Percentiles rank a stretch among this genome's conserved stretches.
Conservation (phyloP, 1,284 basidiomycete species). For the Ustilago trichophora region DNA sequence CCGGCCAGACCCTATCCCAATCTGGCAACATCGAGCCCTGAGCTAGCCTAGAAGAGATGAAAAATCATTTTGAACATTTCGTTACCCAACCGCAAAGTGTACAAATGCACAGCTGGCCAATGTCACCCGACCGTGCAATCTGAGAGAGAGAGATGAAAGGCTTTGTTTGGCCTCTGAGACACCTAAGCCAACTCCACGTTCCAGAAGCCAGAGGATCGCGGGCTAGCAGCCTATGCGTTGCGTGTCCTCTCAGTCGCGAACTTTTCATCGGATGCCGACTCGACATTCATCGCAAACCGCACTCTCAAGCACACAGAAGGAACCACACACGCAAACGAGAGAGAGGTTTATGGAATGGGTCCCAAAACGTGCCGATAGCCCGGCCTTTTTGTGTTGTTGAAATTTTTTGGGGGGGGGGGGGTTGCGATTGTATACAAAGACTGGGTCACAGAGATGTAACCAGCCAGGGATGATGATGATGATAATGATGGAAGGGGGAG, state of each 20-base stretch:
- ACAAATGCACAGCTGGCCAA: no score
- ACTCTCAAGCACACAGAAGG: no score
- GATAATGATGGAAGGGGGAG: slow-evolving; percentile 9
- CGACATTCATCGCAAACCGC: no score
- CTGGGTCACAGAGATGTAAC: neutral
- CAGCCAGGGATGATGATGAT: slow-evolving; percentile 6
- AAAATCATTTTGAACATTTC: neutral
- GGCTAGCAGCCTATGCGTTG: no score
- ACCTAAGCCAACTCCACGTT: no score
- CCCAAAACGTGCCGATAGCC: slow-evolving; percentile 36
- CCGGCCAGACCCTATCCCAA: slow-evolving; percentile 76
- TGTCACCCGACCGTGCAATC: no score
- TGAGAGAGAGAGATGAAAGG: no score
- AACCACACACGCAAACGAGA: neutral
- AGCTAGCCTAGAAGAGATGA: neutral
- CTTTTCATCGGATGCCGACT: no score
- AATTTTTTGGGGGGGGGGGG: slow-evolving; percentile 14
- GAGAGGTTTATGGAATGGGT: slow-evolving; percentile 11
- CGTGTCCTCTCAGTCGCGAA: no score
- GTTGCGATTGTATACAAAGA: slow-evolving; percentile 32
- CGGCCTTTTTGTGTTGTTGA: slow-evolving; percentile 40
- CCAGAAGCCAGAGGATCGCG: no score
- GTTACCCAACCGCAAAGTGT: neutral
- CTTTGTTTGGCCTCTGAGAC: no score
- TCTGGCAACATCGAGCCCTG: slow-evolving; percentile 48